Percentiles rank a stretch among this genome's conserved stretches.
Conservation (phyloP, 2,329 filamentous ascomycete genomes). For the Epicoccum nigrum region DNA sequence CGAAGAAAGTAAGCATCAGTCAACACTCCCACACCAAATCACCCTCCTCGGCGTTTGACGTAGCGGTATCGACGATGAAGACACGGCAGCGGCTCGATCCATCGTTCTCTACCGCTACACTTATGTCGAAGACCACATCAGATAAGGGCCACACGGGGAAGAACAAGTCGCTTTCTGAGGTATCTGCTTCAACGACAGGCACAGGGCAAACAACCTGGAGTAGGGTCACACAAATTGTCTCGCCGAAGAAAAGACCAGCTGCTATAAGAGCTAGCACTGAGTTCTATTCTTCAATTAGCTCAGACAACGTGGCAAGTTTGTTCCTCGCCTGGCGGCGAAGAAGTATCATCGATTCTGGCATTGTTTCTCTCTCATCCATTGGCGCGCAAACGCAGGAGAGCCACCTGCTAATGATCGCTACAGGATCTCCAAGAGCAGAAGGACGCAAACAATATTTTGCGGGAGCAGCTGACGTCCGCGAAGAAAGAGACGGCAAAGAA, state of each 20-base stretch:
- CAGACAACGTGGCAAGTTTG: constrained; percentile 40
- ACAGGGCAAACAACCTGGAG: constrained; percentile 36
- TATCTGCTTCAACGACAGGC: constrained; percentile 28
- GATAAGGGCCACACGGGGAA: constrained; percentile 12
- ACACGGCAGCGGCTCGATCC: constrained; percentile 24
- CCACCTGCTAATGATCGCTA: constrained; percentile 22
- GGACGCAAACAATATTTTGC: constrained; percentile 30
- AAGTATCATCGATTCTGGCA: constrained; percentile 33
- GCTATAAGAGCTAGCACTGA: constrained; percentile 26
- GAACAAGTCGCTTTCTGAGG: constrained; percentile 28
- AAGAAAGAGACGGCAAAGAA: constrained; percentile 45
- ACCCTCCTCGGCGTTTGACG: constrained; percentile 29
- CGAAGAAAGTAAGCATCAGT: constrained; percentile 45
- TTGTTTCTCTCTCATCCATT: constrained; percentile 11
- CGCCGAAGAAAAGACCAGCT: constrained; percentile 25
- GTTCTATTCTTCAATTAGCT: constrained; percentile 18
- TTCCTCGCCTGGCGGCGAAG: constrained; percentile 33
- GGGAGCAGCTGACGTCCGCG: constrained; percentile 40
- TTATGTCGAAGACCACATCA: constrained; percentile 26
- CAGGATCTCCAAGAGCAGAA: constrained; percentile 44
- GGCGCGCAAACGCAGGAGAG: constrained; percentile 13
- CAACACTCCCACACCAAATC: constrained; percentile 33
- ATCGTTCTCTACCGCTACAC: constrained; percentile 31
- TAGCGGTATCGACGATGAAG: constrained; percentile 28
- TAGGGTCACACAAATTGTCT: constrained; percentile 30